These are phyloP conservation scores for Fonsecaea erecta DNA, from an alignment of 2,329 filamentous ascomycete species.

Conservation along the genomic window DNA sequence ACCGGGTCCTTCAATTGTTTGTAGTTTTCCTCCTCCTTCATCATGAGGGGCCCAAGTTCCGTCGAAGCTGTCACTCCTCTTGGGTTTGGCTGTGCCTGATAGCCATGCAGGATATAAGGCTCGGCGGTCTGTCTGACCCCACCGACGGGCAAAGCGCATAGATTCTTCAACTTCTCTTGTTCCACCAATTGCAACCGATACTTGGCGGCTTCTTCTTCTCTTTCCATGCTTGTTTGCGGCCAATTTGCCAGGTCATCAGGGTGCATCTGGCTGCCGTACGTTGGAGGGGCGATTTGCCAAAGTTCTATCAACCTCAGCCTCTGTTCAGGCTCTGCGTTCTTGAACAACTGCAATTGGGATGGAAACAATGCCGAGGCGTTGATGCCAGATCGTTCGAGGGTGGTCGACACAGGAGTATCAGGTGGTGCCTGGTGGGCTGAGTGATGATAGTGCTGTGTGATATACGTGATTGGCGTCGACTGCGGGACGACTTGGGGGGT, in stretches of 20 bases:
- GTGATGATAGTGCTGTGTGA: constrained; percentile 83
- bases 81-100: constrained; percentile 69
- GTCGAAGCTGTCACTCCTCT: constrained; percentile 58
- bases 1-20: constrained; percentile 48
- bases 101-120: constrained; percentile 84
- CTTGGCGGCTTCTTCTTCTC: constrained; percentile 61
- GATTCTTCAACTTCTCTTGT: constrained; percentile 55
- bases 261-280: constrained; percentile 59
- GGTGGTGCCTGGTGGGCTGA: constrained; percentile 67
- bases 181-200: constrained; percentile 61
- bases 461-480: constrained; percentile 66
- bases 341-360: constrained; percentile 79
- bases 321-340: constrained; percentile 72
- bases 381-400: constrained; percentile 62
- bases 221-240: constrained; percentile 60
- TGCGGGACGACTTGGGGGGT: constrained; percentile 38
- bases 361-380: constrained; percentile 71
- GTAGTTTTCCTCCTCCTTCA: constrained; percentile 38
- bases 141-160: constrained; percentile 25
- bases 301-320: constrained; percentile 77
- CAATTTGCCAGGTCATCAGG: constrained; percentile 63
- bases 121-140: constrained; percentile 62
- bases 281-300: constrained; percentile 80
- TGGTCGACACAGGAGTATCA: constrained; percentile 58
- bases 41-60: constrained; percentile 24